phyloP scores from a whole-genome alignment of 2,329 filamentous ascomycete genomes.

The Incumbomyces lentus region DNA sequence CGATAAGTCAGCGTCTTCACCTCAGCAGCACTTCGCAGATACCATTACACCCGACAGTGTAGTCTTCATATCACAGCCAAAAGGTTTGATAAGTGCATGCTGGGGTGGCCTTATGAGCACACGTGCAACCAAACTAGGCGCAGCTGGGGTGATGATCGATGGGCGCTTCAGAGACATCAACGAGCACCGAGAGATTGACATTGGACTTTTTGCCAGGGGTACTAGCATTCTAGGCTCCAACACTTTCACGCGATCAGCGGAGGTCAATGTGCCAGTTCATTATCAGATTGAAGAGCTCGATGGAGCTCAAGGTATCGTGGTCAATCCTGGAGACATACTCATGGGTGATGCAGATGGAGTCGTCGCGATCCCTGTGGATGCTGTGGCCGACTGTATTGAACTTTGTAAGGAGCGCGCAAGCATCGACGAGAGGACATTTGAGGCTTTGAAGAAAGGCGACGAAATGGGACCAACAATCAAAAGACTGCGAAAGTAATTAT shows the following conservation, averaged over 20 bases:
- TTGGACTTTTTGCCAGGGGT: slow-evolving; percentile 24
- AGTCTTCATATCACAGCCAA: slow-evolving; percentile 30
- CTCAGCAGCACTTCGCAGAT: slow-evolving; percentile 28
- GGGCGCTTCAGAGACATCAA: slow-evolving; percentile 29
- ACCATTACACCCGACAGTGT: slow-evolving; percentile 26
- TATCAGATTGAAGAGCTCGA: slow-evolving; percentile 20
- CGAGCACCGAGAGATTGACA: slow-evolving; percentile 24
- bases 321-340: slow-evolving; percentile 28
- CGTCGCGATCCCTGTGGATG: slow-evolving; percentile 7
- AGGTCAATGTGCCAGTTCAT: slow-evolving; percentile 26
- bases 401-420: slow-evolving; percentile 26
- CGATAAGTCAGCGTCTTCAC: slow-evolving; percentile 25
- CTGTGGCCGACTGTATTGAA: slow-evolving; percentile 24
- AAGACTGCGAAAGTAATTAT: slow-evolving; percentile 24
- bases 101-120: slow-evolving; percentile 33
- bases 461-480: slow-evolving; percentile 29
- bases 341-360: slow-evolving; percentile 27
- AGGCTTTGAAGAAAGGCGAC: slow-evolving; percentile 24
- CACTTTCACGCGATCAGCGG: slow-evolving; percentile 27
- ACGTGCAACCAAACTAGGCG: slow-evolving; percentile 26
- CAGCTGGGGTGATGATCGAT: slow-evolving; percentile 30
- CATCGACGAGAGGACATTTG: slow-evolving; percentile 28
- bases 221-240: slow-evolving; percentile 27
- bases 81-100: slow-evolving; percentile 26
- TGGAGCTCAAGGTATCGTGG: slow-evolving; percentile 17